Percentiles rank a stretch among this genome's conserved stretches.
Evolutionary conservation across 2,329 filamentous ascomycete genomes (phyloP).

Genomic region (Calonectria pteridis): DNA sequence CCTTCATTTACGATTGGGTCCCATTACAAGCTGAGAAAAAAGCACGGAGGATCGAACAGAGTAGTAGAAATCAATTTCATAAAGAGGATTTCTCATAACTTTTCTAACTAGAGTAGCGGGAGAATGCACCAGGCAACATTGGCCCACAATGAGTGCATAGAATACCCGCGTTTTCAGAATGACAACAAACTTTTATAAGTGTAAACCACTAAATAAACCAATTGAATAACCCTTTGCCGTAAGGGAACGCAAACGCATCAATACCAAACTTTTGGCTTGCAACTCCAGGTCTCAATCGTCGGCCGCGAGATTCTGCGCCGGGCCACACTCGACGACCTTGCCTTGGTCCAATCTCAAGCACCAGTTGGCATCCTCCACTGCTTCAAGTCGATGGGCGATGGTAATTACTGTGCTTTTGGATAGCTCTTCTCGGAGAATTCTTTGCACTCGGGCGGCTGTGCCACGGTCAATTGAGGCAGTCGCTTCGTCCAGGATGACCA

Average conservation of each 20-base stretch:
- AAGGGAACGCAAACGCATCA: not conserved
- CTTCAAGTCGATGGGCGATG: slow-evolving; percentile 74
- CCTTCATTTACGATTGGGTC: no score
- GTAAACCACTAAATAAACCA: not conserved
- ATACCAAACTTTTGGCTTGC: not conserved
- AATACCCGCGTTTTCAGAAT: not conserved
- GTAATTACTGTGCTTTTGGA: slow-evolving; percentile 71
- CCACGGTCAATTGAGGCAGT: slow-evolving; percentile 72
- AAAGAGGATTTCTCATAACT: not conserved
- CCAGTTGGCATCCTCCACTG: slow-evolving; percentile 70
- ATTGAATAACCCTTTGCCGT: not conserved
- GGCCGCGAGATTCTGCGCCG: slow-evolving; percentile 40
- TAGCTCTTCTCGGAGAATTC: slow-evolving; percentile 68
- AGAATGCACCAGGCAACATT: not conserved
- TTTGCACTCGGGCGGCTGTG: slow-evolving; percentile 70
- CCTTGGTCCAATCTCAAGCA: slow-evolving; percentile 67
- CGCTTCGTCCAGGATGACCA: slow-evolving; percentile 74
- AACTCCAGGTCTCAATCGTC: not conserved
- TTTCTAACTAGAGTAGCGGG: not conserved
- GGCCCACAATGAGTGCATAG: not conserved
- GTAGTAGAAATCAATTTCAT: not conserved
- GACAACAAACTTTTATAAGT: not conserved
- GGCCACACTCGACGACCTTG: slow-evolving; percentile 62
- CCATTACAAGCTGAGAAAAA: not conserved
- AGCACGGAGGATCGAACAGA: not conserved